Conservation (phyloP, 306 rosid species). For the Comarum palustre region DNA sequence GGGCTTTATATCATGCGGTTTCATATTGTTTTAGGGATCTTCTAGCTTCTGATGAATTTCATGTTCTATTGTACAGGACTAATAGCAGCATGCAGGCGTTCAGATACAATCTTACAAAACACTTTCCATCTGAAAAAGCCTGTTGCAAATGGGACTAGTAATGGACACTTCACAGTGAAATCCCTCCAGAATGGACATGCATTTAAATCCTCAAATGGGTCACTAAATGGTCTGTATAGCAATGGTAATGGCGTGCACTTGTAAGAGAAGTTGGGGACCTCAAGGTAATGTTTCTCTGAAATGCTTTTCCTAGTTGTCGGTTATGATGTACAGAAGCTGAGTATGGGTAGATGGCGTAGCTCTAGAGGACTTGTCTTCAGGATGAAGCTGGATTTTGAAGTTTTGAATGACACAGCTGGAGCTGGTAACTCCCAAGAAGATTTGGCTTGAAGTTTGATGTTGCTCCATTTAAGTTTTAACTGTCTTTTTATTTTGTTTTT, state of each 20-base stretch:
- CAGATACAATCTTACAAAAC: conserved; percentile 24
- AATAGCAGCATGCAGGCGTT: conserved; percentile 54
- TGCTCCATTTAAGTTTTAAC: conserved; percentile 35
- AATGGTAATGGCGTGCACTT: conserved; percentile 60
- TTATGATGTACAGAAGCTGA: conserved; percentile 71
- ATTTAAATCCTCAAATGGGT: conserved; percentile 55
- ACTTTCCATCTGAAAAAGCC: conserved; percentile 37
- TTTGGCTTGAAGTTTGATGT: conserved; percentile 41
- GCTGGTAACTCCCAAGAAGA: conserved; percentile 44
- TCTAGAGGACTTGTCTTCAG: conserved; percentile 39
- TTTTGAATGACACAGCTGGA: conserved; percentile 64
- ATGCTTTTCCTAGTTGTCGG: conserved; percentile 46
- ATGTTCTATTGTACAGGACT: conserved; percentile 48
- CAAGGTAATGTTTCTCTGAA: conserved; percentile 25
- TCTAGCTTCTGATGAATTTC: not conserved
- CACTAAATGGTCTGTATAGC: conserved; percentile 50
- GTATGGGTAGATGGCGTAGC: conserved; percentile 63
- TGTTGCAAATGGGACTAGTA: conserved; percentile 33
- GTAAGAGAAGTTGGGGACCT: conserved; percentile 30
- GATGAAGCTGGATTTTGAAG: conserved; percentile 41
- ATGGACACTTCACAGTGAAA: conserved; percentile 46
- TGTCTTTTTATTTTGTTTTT: conserved; percentile 19
- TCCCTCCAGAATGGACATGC: conserved; percentile 47
- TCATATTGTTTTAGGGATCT: not conserved
- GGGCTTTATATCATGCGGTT: not conserved